Conservation (phyloP, 805 yeast species). For the Metschnikowia amazonensis region DNA sequence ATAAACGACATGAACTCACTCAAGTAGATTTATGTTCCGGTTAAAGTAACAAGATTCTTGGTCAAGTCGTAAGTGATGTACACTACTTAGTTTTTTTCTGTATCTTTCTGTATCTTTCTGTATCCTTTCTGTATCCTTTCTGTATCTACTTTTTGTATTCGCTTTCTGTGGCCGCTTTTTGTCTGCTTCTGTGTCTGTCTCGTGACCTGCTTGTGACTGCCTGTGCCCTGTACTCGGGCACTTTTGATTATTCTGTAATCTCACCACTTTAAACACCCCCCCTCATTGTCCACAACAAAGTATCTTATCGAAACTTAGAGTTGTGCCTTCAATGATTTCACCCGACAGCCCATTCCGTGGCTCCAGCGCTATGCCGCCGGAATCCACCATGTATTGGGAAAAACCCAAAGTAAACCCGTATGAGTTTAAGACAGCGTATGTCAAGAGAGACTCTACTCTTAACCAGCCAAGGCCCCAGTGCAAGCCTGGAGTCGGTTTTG, state of each 20-base stretch:
- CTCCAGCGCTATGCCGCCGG: not conserved
- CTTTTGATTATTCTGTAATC: too few species aligned
- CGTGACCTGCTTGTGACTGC: too few species aligned
- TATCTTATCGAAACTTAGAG: not conserved
- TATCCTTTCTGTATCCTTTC: not conserved
- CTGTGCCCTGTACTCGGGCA: too few species aligned
- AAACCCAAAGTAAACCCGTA: constrained; percentile 2
- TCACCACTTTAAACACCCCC: too few species aligned
- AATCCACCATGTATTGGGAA: not conserved
- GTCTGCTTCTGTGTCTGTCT: not conserved
- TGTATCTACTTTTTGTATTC: not conserved
- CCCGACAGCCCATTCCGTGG: not conserved
- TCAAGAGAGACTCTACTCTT: not conserved
- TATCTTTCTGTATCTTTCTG: not conserved
- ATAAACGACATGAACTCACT: too few species aligned
- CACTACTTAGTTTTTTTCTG: not conserved
- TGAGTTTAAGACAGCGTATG: not conserved
- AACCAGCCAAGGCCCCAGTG: not conserved
- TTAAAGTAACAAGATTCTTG: too few species aligned
- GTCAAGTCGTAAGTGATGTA: too few species aligned
- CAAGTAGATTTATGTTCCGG: too few species aligned
- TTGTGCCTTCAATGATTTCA: not conserved
- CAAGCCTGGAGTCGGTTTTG: not conserved
- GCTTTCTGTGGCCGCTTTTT: not conserved
- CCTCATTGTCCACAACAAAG: not conserved